Evolutionary conservation across 441 rosid genomes (phyloP).

Genomic region (Croton laevigatus): DNA sequence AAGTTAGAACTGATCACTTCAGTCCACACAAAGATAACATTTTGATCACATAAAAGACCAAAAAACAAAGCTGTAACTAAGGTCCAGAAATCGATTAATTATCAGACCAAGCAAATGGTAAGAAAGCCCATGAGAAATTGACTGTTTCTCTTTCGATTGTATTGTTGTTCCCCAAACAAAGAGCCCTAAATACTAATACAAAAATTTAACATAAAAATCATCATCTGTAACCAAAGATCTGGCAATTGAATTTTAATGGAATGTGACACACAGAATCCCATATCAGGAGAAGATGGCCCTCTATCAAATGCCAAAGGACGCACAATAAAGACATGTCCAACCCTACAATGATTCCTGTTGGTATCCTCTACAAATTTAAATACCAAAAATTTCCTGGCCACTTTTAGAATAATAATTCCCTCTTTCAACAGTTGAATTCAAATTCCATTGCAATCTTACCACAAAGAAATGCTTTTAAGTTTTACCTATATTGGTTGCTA

Average conservation of each 20-base stretch:
- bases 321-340: not conserved
- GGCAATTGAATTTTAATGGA: not conserved
- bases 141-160: not conserved
- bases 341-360: not conserved
- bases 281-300: not conserved
- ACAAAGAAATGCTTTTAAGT: not conserved
- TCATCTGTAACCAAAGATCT: constrained; percentile 1
- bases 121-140: not conserved
- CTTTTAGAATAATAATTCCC: not conserved
- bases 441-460: not conserved
- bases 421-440: not conserved
- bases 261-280: not conserved
- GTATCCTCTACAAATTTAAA: not conserved
- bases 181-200: not conserved
- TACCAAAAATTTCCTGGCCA: not conserved
- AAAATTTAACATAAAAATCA: not conserved
- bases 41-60: not conserved
- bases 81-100: not conserved
- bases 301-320: not conserved
- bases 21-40: not conserved
- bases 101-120: not conserved
- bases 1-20: not conserved
- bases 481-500: not conserved
- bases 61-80: not conserved
- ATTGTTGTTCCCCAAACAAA: not conserved